phyloP scores from a whole-genome alignment of 2,329 filamentous ascomycete species.

The Arthrobotrys iridis region DNA sequence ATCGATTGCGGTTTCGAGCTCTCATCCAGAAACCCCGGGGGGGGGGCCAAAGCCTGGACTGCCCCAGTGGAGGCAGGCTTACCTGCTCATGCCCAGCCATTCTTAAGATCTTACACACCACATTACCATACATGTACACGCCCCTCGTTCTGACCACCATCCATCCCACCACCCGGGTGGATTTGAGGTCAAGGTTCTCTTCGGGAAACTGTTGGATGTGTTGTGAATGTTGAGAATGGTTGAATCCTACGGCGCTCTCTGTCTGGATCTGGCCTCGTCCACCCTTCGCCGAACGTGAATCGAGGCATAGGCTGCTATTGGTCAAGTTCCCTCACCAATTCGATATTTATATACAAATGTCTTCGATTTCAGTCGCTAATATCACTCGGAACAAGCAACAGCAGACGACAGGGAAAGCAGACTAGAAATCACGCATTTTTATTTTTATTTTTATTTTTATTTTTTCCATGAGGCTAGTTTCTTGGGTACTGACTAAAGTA shows the following conservation, averaged over 20 bases:
- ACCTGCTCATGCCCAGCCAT: constrained; percentile 8
- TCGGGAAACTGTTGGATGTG: constrained; percentile 16
- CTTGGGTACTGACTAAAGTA: too few species aligned
- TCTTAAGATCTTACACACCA: background rate
- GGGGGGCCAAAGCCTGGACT: background rate
- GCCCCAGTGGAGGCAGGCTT: background rate
- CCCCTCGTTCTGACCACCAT: background rate
- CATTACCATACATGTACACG: background rate
- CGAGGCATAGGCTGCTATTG: constrained; percentile 37
- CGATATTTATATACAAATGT: constrained; percentile 16
- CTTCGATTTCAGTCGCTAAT: constrained; percentile 18
- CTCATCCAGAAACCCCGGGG: constrained; percentile 7
- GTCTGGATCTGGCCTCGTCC: background rate
- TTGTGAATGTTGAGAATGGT: background rate
- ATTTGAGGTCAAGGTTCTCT: too few species aligned
- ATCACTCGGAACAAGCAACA: constrained; percentile 19
- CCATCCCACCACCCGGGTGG: background rate
- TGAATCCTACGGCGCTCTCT: constrained; percentile 43
- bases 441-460: constrained; percentile 18
- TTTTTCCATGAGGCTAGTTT: constrained; percentile 6
- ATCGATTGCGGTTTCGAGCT: constrained; percentile 37
- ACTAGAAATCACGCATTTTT: constrained; percentile 38
- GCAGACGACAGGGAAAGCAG: constrained; percentile 19
- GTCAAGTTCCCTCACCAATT: constrained; percentile 2
- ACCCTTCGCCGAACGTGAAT: constrained; percentile 40